phyloP scores from a whole-genome alignment of 2,329 filamentous ascomycete genomes.

The Neonectria punicea region DNA sequence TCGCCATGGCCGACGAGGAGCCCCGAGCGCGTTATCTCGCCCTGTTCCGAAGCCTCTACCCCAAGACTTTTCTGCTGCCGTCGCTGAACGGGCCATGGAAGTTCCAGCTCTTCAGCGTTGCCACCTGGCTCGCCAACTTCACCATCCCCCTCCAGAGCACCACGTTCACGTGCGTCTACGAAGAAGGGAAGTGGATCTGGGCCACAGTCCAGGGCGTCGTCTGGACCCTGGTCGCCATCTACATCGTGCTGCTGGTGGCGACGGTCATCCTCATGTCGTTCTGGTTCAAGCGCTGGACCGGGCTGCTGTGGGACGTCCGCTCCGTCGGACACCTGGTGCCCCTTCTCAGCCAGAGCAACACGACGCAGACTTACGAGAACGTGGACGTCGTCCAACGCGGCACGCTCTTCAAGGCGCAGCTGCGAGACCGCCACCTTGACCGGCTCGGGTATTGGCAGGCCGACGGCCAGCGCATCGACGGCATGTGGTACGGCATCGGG shows the following conservation, averaged over 20 bases:
- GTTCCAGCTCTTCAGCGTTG: conserved; percentile 72
- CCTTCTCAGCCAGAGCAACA: conserved; percentile 83
- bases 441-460: conserved; percentile 89
- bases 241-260: conserved; percentile 72
- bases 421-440: conserved; percentile 68
- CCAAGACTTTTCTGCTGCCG: conserved; percentile 73
- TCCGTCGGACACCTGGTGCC: conserved; percentile 84
- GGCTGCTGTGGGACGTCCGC: conserved; percentile 85
- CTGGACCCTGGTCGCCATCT: conserved; percentile 81
- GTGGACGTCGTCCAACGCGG: conserved; percentile 67
- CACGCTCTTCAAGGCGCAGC: conserved; percentile 63
- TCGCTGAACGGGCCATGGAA: conserved; percentile 70
- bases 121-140: conserved; percentile 82
- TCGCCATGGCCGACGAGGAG: conserved; percentile 75
- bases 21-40: conserved; percentile 69
- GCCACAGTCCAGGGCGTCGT: conserved; percentile 79
- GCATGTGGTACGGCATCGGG: conserved; percentile 84
- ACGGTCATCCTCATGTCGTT: conserved; percentile 66
- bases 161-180: conserved; percentile 73
- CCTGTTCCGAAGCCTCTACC: conserved; percentile 75
- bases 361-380: conserved; percentile 75
- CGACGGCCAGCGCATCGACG: conserved; percentile 68
- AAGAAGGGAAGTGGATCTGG: conserved; percentile 77
- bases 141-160: conserved; percentile 84
- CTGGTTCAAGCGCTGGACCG: conserved; percentile 74